Conservation (phyloP, 306 rosid species). For the Crotalaria pallida region DNA sequence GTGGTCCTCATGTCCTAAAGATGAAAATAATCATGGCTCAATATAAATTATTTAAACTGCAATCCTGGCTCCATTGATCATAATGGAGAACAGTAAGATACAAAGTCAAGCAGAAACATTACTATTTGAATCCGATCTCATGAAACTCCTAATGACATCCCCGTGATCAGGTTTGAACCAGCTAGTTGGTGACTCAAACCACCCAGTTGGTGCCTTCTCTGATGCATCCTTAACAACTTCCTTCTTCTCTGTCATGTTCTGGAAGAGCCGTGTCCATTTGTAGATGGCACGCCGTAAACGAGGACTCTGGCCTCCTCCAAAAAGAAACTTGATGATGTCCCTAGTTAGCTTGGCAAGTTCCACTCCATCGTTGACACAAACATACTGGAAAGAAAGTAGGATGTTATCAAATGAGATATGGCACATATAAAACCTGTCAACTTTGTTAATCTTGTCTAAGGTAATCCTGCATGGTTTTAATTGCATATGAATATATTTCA, state of each 20-base stretch:
- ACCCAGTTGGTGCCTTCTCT: slow-evolving; percentile 40
- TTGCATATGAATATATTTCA: background rate
- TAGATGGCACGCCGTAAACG: slow-evolving; percentile 53
- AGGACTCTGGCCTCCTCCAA: slow-evolving; percentile 49
- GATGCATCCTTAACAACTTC: slow-evolving; percentile 20
- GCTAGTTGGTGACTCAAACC: slow-evolving; percentile 34
- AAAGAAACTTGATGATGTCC: slow-evolving; percentile 61
- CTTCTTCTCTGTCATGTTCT: slow-evolving; percentile 28
- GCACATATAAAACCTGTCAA: background rate
- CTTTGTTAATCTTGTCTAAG: background rate
- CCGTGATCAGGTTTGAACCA: slow-evolving; percentile 34
- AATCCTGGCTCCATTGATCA: background rate
- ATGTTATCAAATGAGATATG: slow-evolving; percentile 13
- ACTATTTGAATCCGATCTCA: slow-evolving; percentile 14
- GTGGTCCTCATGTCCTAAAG: background rate
- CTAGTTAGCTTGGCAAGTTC: slow-evolving; percentile 53
- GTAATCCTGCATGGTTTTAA: background rate
- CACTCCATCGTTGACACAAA: slow-evolving; percentile 57
- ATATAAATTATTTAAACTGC: background rate
- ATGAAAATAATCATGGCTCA: background rate
- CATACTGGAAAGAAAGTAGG: slow-evolving; percentile 45
- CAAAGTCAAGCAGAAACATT: background rate
- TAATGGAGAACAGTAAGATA: background rate
- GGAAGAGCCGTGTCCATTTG: slow-evolving; percentile 40
- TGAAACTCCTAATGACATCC: slow-evolving; percentile 17